Base-by-base conservation (phyloP, 1,139 yeast species). In the Geotrichum histeridarum region DNA sequence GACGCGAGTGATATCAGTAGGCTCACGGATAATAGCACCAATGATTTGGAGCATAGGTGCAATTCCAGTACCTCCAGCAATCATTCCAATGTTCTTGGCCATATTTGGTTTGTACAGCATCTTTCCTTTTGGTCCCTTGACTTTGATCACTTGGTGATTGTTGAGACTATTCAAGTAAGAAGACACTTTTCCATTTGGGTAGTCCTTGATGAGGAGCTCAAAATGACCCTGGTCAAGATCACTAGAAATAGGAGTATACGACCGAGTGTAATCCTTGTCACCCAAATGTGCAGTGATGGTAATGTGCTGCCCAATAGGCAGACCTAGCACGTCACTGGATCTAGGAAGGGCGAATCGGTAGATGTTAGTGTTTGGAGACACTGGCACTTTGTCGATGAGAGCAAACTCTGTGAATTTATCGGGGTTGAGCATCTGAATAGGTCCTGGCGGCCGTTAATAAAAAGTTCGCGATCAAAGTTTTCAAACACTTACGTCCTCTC, bases 1-100 rank as follows among this genome's bases (percentile, higher is more conserved):
- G 60, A 86, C 84, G 67, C 82, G 79, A 62, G 96, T 88, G 59
- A 76, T 76, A 69, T 88, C 96, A 38, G 76, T 76, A 22, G 94
- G 90, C 66, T 86, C 82, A 59, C 77, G 75, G 63, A 86, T 81
- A 61, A 90, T 83, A 50, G 88, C 87, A 63, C 84, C 82, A 61
- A 90, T 79, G 66, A 90, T 84, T 75, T 89, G 96, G 70, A 84
- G 85, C 82, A 90, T 86, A 63, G 96, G 96, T 38, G 96, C 84
- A 63, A 90, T 86, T 61, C 95, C 96, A 46, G 95, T 84, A 65
- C 98, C 98, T 62, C 95, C 96, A 44, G 96, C 96, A 63, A 91
- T 82, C 88, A 91, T 88, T 55, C 85, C 86, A 63, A 87, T 79
- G 54, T 80, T 77, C 58, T 78, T 75, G 61, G 79, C 83, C 81